Base-by-base conservation (phyloP, 129 eudicot genomes). In the Centaurea solstitialis region DNA sequence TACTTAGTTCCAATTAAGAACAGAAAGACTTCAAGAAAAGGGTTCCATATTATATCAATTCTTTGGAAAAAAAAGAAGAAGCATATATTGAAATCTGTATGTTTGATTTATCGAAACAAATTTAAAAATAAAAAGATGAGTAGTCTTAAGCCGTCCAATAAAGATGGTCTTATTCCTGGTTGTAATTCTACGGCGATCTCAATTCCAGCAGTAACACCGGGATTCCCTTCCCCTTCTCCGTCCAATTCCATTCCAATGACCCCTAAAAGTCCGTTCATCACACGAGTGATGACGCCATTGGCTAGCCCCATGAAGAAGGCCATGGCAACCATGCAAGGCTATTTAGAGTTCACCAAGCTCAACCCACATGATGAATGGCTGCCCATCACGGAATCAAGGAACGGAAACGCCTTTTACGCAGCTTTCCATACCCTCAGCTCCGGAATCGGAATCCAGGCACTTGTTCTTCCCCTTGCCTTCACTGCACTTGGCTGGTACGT, bases 301-400 rank as follows among this genome's bases (percentile, higher is more conserved):
- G 91, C 88, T 13, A 93, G 95, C 82, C 93, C 95, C 41, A 75
- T 90, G 89, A 88, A 85, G 80, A 88, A 80, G 75, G 90, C 93
- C 41, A 73, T 88, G 68, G 80, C 84, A 24, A 88, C 82, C 89
- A 76, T 88, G 89, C 92, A 88, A 74, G 87, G 86, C 7, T 88
- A 83, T 84, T 24, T 88, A 80, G 72, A 84, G 71, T 84, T 93
- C 80, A 93, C 90, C 8, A 93, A 87, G 88, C 90, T 90, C 45
- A 87, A 88, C 78, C 97, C 93, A n/a, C 95, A 90, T 45, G 97
- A 93, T 67, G 88, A 90, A 70, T 93, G 97, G 97, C 95, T 93
- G 37, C 97, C 97, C 61, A 93, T 93, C 61, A 93, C 97, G 0
- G 97, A 93, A 80, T 90, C 97, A 11, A 84, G 97, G 35, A 90